Evolutionary conservation across 2,329 filamentous ascomycete genomes (phyloP).

Genomic region (Daldinia sp.): DNA sequence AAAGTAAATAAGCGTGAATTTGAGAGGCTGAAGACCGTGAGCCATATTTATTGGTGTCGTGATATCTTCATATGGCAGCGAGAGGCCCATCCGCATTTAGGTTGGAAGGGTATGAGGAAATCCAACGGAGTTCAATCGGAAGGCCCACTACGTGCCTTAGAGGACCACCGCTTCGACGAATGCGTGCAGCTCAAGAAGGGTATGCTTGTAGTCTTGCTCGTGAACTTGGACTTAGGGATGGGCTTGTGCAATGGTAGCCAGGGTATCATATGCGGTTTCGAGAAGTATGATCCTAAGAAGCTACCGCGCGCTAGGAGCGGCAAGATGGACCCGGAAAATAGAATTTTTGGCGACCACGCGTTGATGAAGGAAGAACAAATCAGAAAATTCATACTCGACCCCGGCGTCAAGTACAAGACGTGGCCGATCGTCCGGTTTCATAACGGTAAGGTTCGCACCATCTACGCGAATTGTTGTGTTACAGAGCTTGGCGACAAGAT

Average conservation of each 20-base stretch:
- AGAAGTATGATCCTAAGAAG: slow-evolving; percentile 44
- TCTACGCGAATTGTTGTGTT: slow-evolving; percentile 61
- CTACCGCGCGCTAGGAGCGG: slow-evolving; percentile 41
- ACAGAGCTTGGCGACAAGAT: slow-evolving; percentile 54
- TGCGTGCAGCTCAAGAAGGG: slow-evolving; percentile 56
- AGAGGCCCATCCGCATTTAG: slow-evolving; percentile 40
- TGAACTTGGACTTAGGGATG: slow-evolving; percentile 54
- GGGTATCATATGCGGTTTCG: slow-evolving; percentile 56
- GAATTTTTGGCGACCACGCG: slow-evolving; percentile 50
- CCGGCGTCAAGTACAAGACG: slow-evolving; percentile 42
- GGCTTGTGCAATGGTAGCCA: slow-evolving; percentile 59
- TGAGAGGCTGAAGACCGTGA: slow-evolving; percentile 43
- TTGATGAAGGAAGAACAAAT: slow-evolving; percentile 50
- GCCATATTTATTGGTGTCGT: slow-evolving; percentile 46
- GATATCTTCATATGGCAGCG: slow-evolving; percentile 54
- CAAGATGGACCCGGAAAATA: slow-evolving; percentile 30
- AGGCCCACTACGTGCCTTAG: slow-evolving; percentile 47
- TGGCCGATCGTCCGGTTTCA: slow-evolving; percentile 64
- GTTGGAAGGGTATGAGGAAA: slow-evolving; percentile 37
- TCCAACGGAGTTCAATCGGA: slow-evolving; percentile 28
- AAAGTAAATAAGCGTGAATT: slow-evolving; percentile 49
- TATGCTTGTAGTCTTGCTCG: slow-evolving; percentile 62
- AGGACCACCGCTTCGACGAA: slow-evolving; percentile 57
- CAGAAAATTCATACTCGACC: slow-evolving; percentile 48
- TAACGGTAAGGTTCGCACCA: slow-evolving; percentile 54